A percentile compares a stretch with the other conserved stretches of the same genome.
These are phyloP conservation scores for Colletotrichum sp. DNA, from an alignment of 2,329 filamentous ascomycete species.

Conservation along the genomic window DNA sequence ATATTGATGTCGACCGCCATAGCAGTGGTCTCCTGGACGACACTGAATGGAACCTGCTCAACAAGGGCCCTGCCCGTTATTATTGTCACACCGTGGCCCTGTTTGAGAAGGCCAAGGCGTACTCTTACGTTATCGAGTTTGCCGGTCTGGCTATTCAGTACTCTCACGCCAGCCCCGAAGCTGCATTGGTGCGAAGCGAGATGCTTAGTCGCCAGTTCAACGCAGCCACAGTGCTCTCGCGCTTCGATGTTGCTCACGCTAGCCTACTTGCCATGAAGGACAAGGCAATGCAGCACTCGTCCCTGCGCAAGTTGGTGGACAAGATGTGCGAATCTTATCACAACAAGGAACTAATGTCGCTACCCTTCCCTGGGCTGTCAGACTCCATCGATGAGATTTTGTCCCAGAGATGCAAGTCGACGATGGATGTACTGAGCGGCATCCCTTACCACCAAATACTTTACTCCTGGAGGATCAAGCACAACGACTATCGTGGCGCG, in stretches of 20 bases:
- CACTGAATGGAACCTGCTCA: conserved; percentile 71
- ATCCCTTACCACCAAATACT: conserved; percentile 87
- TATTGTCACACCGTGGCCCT: conserved; percentile 85
- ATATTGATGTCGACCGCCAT: conserved; percentile 55
- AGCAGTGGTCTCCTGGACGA: conserved; percentile 75
- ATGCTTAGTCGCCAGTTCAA: conserved; percentile 86
- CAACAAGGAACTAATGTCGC: conserved; percentile 70
- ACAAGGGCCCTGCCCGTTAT: conserved; percentile 81
- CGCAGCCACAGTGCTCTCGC: conserved; percentile 77
- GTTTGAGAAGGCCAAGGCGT: conserved; percentile 79
- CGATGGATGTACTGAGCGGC: conserved; percentile 67
- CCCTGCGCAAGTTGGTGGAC: conserved; percentile 72
- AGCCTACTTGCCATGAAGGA: conserved; percentile 78
- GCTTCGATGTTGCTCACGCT: conserved; percentile 83
- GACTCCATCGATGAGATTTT: conserved; percentile 82
- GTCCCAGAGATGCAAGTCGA: conserved; percentile 71
- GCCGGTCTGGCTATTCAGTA: conserved; percentile 77
- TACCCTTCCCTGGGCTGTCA: conserved; percentile 81
- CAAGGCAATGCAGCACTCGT: conserved; percentile 72
- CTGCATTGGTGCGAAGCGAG: conserved; percentile 62
- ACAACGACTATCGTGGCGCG: conserved; percentile 84
- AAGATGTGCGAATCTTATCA: conserved; percentile 73
- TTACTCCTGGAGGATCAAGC: conserved; percentile 87
- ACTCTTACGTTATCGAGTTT: conserved; percentile 85
- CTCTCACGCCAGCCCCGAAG: conserved; percentile 38